These are phyloP conservation scores for Astrocystis sublimbata DNA, from an alignment of 495 filamentous ascomycete genomes.

Conservation along the genomic window DNA sequence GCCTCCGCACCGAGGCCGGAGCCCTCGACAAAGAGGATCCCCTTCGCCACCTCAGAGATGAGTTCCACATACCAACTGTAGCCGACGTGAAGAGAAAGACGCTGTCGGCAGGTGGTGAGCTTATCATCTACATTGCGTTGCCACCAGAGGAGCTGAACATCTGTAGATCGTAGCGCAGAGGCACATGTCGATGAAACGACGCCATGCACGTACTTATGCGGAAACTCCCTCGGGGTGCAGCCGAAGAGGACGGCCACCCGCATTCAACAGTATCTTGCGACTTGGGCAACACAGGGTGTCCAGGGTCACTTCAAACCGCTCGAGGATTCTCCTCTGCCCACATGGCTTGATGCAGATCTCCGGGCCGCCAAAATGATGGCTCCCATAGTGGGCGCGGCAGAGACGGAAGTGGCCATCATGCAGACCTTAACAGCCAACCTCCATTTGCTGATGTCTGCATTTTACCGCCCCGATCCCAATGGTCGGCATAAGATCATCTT, in stretches of 20 bases:
- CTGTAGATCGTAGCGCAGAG: conserved; percentile 37
- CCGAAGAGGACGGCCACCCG: conserved; percentile 70
- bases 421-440: conserved; percentile 89
- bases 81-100: conserved; percentile 70
- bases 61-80: conserved; percentile 86
- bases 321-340: conserved; percentile 68
- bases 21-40: conserved; percentile 68
- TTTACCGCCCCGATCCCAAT: conserved; percentile 75
- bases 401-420: conserved; percentile 88
- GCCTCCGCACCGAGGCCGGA: conserved; percentile 53
- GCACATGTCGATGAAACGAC: conserved; percentile 27
- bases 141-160: conserved; percentile 23
- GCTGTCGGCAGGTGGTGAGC: conserved; percentile 38
- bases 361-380: conserved; percentile 72
- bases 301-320: conserved; percentile 89
- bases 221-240: conserved; percentile 94
- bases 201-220: conserved; percentile 81
- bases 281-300: conserved; percentile 93
- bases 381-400: conserved; percentile 78
- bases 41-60: conserved; percentile 64
- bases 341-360: conserved; percentile 80
- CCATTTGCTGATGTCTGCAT: conserved; percentile 87
- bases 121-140: conserved; percentile 5
- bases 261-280: conserved; percentile 74
- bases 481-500: conserved; percentile 86